Evolutionary conservation across 1,284 basidiomycete genomes (phyloP).

Genomic region (Apiotrichum veenhuisii): DNA sequence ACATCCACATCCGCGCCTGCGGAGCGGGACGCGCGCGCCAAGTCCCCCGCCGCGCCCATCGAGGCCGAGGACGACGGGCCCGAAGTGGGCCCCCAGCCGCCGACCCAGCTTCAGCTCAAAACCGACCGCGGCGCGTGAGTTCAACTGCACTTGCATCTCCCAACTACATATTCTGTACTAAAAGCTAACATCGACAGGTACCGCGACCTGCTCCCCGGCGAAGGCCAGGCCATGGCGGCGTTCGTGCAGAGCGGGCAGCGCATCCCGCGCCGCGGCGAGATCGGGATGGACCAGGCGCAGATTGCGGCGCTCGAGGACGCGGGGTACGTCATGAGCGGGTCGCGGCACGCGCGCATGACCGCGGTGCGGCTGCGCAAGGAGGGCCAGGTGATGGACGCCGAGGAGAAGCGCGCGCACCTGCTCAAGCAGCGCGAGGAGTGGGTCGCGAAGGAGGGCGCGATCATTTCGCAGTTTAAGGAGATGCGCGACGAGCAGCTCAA

Average conservation of each 20-base stretch:
- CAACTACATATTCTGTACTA: not conserved
- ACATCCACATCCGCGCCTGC: not conserved
- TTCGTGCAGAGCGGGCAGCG: slow-evolving; percentile 85
- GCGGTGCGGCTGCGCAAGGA: slow-evolving; percentile 95
- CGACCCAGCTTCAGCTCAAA: slow-evolving; percentile 48
- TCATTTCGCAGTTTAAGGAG: slow-evolving; percentile 66
- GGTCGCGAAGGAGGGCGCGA: slow-evolving; percentile 71
- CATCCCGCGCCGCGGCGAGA: slow-evolving; percentile 97
- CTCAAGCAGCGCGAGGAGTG: slow-evolving; percentile 91
- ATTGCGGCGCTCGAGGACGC: slow-evolving; percentile 82
- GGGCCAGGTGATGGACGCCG: slow-evolving; percentile 96
- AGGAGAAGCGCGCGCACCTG: slow-evolving; percentile 91
- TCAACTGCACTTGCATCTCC: not conserved
- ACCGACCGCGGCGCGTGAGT: slow-evolving; percentile 57
- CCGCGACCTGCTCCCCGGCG: slow-evolving; percentile 83
- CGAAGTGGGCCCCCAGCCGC: slow-evolving; percentile 63
- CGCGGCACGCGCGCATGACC: slow-evolving; percentile 89
- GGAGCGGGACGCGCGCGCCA: slow-evolving; percentile 28
- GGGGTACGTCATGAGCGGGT: slow-evolving; percentile 99
- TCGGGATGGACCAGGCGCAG: slow-evolving; percentile 79
- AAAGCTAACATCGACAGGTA: slow-evolving; percentile 47
- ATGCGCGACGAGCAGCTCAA: slow-evolving; percentile 60
- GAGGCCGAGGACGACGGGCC: slow-evolving; percentile 58
- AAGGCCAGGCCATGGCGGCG: slow-evolving; percentile 94
- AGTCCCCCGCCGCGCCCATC: not conserved